These are phyloP conservation scores for Globisporangium camurandrum DNA, from an alignment of 352 stramenopile species.

Conservation along the genomic window DNA sequence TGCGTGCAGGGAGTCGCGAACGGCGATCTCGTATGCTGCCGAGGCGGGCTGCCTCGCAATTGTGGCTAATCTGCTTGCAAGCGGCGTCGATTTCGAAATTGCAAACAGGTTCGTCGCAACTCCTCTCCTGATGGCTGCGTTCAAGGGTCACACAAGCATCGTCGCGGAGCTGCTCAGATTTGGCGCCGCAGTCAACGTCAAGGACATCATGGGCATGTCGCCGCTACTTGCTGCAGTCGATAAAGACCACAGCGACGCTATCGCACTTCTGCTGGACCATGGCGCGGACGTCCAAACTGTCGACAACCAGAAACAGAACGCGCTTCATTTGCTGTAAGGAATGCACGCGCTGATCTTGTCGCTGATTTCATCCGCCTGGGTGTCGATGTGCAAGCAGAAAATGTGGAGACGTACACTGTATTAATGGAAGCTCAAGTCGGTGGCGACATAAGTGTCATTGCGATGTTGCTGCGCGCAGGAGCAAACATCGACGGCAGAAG, in stretches of 20 bases:
- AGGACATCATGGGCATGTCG: conserved; percentile 1
- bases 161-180: not conserved
- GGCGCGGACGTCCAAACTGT: not conserved
- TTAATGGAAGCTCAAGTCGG: no score
- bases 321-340: not conserved
- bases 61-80: not conserved
- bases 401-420: not conserved
- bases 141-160: not conserved
- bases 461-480: no score
- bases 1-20: no score
- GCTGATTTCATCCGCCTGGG: not conserved
- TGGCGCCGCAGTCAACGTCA: conserved; percentile 1
- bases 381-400: not conserved
- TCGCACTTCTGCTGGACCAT: not conserved
- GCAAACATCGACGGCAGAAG: no score
- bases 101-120: not conserved
- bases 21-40: no score
- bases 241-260: not conserved
- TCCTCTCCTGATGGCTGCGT: not conserved
- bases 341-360: not conserved
- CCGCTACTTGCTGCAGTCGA: not conserved
- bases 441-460: no score
- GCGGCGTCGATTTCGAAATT: not conserved
- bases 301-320: not conserved
- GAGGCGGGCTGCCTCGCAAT: no score